Percentiles rank a stretch among this genome's conserved stretches.
Conservation (phyloP, 2,329 filamentous ascomycete species). For the Stagonosporopsis tanaceti region DNA sequence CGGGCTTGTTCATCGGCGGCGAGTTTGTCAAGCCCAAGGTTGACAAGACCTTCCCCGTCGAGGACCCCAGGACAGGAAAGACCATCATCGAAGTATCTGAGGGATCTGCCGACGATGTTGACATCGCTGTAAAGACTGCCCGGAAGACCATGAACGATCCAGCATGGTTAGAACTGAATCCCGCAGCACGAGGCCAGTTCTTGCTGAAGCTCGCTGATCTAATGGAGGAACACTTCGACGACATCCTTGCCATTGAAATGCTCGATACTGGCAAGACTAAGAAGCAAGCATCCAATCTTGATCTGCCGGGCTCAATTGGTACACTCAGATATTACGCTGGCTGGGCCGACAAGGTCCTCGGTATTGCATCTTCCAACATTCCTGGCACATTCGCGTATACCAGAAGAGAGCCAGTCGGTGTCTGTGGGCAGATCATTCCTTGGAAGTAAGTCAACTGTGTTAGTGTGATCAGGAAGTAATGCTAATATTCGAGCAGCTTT, state of each 20-base stretch:
- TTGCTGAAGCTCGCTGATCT: constrained; percentile 15
- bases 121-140: constrained; percentile 14
- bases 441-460: constrained; percentile 39
- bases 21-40: constrained; percentile 50
- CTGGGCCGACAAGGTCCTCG: constrained; percentile 80
- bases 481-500: constrained; percentile 1
- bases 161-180: constrained; percentile 15
- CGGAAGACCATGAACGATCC: constrained; percentile 16
- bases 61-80: constrained; percentile 25
- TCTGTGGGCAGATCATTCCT: constrained; percentile 79
- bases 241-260: constrained; percentile 18
- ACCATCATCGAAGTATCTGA: constrained; percentile 19
- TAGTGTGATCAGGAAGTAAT: too few species aligned
- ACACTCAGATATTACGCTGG: constrained; percentile 78
- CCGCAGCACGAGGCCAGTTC: constrained; percentile 10
- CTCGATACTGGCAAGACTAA: constrained; percentile 17
- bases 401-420: constrained; percentile 76
- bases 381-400: constrained; percentile 78
- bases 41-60: constrained; percentile 22
- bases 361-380: constrained; percentile 76
- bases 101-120: constrained; percentile 16
- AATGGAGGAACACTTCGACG: constrained; percentile 19
- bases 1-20: constrained; percentile 56
- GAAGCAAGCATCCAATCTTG: constrained; percentile 54
- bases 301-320: constrained; percentile 67